Base-by-base conservation (phyloP, 1,139 yeast genomes). In the Torulaspora pretoriensis region DNA sequence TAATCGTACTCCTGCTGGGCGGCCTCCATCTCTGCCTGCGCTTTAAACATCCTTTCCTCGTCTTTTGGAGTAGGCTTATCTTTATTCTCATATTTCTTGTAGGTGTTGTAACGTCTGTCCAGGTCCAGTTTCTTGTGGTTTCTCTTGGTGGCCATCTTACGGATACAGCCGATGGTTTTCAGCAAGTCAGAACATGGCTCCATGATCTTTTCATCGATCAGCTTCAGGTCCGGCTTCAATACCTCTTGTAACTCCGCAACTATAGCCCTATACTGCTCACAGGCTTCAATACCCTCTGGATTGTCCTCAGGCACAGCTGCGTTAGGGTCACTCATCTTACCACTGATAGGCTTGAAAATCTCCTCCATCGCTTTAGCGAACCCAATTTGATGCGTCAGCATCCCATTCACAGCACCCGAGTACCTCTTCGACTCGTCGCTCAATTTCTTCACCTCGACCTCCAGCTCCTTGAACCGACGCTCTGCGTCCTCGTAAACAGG, bases 1-100 rank as follows among this genome's bases (percentile, higher is more conserved):
- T 92, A 92, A 65, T 92, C 95, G 68, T 80, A 94, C 67, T 94
- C 98, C 68, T 92, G 96, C 63, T 85, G 92, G 3, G 98, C 97
- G 54, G 87, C 77, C 56, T 83, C 89, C 50, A 88, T 80, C 44
- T 87, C 95, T 24, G 90, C 92, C 67, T 94, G 96, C 3, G 92
- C 89, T 56, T 75, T 78, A 72, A 88, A 90, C 75, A 88, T 70
- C 61, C 74, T 83, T 69, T 92, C 96, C 66, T 92, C 98, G 60
- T 89, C 97, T 68, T 89, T 90, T 37, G 83, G 75, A 6, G 84
- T 80, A 52, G 81, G 78, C 58, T 90, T 96, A 64, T 85, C 82
- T 72, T 89, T 90, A 43, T 75, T 81, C 62, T 87, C 94, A 52
- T 78, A 74, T 68, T 87, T 89, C 63, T 75, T 77, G 60, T 80